Conservation (phyloP, 495 filamentous ascomycete genomes). For the Rhypophila decipiens region DNA sequence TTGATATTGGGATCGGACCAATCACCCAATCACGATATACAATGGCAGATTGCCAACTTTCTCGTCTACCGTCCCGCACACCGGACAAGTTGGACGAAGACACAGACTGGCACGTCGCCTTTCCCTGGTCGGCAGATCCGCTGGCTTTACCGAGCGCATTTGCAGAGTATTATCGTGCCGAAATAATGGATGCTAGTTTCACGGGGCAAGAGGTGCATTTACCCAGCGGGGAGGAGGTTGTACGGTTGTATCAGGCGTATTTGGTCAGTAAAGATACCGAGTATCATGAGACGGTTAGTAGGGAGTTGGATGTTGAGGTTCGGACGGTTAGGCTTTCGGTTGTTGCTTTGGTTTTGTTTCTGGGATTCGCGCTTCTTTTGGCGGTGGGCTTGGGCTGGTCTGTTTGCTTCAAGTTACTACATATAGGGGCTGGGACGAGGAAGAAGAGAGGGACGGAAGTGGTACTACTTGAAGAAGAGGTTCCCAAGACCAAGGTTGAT, state of each 20-base stretch:
- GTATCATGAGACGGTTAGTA: not conserved
- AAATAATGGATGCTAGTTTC: not conserved
- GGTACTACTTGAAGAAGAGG: no score
- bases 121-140: not conserved
- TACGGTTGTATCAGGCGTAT: slow-evolving; percentile 7
- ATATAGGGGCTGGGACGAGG: not conserved
- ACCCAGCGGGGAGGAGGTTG: slow-evolving; percentile 1
- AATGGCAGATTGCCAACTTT: slow-evolving; percentile 2
- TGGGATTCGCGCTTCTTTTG: not conserved
- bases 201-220: not conserved
- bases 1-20: slow-evolving; percentile 1
- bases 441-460: no score
- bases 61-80: not conserved
- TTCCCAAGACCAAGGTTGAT: slow-evolving; percentile 4
- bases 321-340: slow-evolving; percentile 1
- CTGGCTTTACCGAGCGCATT: not conserved
- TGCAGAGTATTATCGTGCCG: not conserved
- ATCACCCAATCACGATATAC: slow-evolving; percentile 4
- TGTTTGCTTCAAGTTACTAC: not conserved
- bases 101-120: slow-evolving; percentile 1
- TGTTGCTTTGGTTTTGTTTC: slow-evolving; percentile 1
- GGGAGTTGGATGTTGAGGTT: not conserved
- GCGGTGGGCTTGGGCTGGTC: not conserved
- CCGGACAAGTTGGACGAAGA: slow-evolving; percentile 2
- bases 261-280: slow-evolving; percentile 4